Evolutionary conservation across 352 stramenopile species (phyloP).

Genomic region (Globisporangium okanoganense): DNA sequence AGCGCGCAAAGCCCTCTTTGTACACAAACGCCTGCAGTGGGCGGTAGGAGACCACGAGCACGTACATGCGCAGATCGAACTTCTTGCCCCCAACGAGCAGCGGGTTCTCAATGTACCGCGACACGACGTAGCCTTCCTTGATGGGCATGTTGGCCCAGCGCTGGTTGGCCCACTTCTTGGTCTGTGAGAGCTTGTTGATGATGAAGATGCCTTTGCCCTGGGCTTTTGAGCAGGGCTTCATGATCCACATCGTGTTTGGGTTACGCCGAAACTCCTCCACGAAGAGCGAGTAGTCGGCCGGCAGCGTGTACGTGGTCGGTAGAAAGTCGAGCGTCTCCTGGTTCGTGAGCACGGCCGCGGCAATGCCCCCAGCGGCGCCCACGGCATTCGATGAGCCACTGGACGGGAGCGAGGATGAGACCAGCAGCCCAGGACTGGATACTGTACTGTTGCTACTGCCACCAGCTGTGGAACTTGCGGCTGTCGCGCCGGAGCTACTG

Average conservation of each 20-base stretch:
- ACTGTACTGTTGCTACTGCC: neutral
- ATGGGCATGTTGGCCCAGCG: slow-evolving; percentile 59
- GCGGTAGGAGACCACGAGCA: slow-evolving; percentile 88
- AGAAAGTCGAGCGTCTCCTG: slow-evolving; percentile 62
- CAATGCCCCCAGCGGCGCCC: neutral
- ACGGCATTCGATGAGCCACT: slow-evolving; percentile 1
- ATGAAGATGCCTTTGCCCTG: slow-evolving; percentile 94
- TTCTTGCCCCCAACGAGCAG: slow-evolving; percentile 92
- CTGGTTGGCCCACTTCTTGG: slow-evolving; percentile 88
- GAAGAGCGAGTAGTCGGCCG: slow-evolving; percentile 92
- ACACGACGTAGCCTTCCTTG: slow-evolving; percentile 88
- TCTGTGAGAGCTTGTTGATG: slow-evolving; percentile 91
- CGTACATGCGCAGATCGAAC: slow-evolving; percentile 92
- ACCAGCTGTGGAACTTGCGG: neutral
- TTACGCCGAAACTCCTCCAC: slow-evolving; percentile 88
- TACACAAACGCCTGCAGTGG: slow-evolving; percentile 82
- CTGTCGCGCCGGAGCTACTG: neutral
- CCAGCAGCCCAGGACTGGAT: neutral
- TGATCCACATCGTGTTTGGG: slow-evolving; percentile 91
- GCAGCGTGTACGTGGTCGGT: slow-evolving; percentile 91
- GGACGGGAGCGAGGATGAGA: neutral
- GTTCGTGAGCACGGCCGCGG: slow-evolving; percentile 1
- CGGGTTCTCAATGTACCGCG: slow-evolving; percentile 89
- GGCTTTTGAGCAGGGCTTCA: slow-evolving; percentile 89
- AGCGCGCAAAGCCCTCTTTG: slow-evolving; percentile 88